Conservation (phyloP, 331 rosid genomes). For the Quercus tomentella region DNA sequence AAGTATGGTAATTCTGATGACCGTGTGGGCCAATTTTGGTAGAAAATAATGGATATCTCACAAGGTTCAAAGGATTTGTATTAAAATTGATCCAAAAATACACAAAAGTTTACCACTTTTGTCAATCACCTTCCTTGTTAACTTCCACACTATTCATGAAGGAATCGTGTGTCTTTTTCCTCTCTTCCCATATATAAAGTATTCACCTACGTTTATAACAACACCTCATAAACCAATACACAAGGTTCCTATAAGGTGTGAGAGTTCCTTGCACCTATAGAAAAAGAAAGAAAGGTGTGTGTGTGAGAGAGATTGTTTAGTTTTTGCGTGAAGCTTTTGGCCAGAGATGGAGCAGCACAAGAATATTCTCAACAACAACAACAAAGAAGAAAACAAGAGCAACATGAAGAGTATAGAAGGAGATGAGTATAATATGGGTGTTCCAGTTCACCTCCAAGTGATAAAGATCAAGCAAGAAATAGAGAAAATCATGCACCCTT, state of each 20-base stretch:
- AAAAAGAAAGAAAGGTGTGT: not conserved
- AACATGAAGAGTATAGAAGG: not conserved
- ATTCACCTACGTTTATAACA: not conserved
- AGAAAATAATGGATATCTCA: not conserved
- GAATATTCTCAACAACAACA: not conserved
- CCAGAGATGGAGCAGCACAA: conserved; percentile 26
- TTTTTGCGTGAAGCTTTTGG: not conserved
- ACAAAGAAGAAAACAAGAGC: not conserved
- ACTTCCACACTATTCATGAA: not conserved
- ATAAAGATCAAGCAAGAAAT: conserved; percentile 69
- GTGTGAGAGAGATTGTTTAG: not conserved
- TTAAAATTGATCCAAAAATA: too few relatives aligned
- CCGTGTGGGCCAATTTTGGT: not conserved
- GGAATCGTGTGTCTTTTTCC: conserved; percentile 2
- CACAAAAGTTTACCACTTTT: not conserved
- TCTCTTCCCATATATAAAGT: not conserved
- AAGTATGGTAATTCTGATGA: too few relatives aligned
- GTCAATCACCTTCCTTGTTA: not conserved
- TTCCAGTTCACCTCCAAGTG: conserved; percentile 76
- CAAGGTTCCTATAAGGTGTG: not conserved
- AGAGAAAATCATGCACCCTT: conserved; percentile 67
- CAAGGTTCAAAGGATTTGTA: too few relatives aligned
- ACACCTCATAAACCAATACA: not conserved
- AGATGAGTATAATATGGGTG: conserved; percentile 20
- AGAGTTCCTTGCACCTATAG: not conserved